These are phyloP conservation scores for Planoprotostelium fungivorum DNA, from an alignment of 78 protist genomes.

Conservation along the genomic window DNA sequence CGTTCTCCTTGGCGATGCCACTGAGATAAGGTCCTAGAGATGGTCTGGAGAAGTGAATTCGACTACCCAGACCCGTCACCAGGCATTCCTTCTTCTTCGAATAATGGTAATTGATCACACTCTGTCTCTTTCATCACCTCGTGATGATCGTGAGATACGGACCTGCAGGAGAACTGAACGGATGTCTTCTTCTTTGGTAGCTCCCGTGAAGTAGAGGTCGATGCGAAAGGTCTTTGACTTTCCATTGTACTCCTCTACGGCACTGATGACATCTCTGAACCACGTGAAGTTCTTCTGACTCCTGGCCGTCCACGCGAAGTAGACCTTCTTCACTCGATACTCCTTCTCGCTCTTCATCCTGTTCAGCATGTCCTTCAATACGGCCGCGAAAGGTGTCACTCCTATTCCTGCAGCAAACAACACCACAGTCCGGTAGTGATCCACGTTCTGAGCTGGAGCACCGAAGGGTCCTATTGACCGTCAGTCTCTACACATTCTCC, in stretches of 20 bases:
- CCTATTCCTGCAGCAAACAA: conserved; percentile 91
- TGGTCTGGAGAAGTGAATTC: neutral
- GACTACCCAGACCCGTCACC: neutral
- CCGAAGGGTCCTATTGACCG: conserved; percentile 79
- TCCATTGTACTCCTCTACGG: neutral
- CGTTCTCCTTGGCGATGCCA: neutral
- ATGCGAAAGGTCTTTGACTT: neutral
- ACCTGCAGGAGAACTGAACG: neutral
- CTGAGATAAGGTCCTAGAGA: neutral
- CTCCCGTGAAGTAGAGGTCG: neutral
- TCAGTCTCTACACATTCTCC: neutral
- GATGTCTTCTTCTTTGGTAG: neutral
- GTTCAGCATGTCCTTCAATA: conserved; percentile 63
- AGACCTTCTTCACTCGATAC: conserved; percentile 20
- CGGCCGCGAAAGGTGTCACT: conserved; percentile 90
- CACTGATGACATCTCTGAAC: neutral
- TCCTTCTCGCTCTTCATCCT: conserved; percentile 7
- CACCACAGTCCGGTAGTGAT: conserved; percentile 38
- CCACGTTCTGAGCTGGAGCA: conserved; percentile 62
- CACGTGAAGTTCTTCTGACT: neutral
- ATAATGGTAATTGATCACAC: neutral
- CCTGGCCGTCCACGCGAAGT: conserved; percentile 1
- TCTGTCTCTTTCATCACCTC: neutral
- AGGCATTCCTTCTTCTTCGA: neutral
- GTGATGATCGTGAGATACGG: neutral